phyloP scores from a whole-genome alignment of 345 rosid genomes.

The Populus simonii region DNA sequence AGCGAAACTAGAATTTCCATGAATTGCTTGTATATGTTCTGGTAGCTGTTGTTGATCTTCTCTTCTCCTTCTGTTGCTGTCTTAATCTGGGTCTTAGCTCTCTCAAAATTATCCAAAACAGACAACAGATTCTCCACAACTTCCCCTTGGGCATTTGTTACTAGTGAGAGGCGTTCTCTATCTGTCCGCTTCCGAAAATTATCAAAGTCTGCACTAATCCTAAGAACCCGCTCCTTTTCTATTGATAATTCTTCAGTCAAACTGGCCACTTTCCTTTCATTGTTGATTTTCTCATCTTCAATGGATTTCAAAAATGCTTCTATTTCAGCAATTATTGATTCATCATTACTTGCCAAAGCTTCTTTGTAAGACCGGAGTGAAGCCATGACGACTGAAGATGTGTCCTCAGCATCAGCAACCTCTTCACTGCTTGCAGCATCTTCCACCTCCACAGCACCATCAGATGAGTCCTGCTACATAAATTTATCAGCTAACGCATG shows the following conservation, averaged over 20 bases:
- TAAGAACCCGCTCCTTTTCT: conserved; percentile 73
- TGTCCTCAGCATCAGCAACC: conserved; percentile 43
- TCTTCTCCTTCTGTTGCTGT: conserved; percentile 85
- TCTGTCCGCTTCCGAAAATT: conserved; percentile 95
- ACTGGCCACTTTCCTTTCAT: conserved; percentile 51
- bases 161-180: conserved; percentile 74
- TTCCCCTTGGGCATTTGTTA: conserved; percentile 89
- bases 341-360: conserved; percentile 64
- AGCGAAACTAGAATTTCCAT: conserved; percentile 68
- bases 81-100: conserved; percentile 88
- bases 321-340: conserved; percentile 55
- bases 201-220: conserved; percentile 93
- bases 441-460: conserved; percentile 46
- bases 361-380: conserved; percentile 61
- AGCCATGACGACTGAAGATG: conserved; percentile 41
- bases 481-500: conserved; percentile 15
- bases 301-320: conserved; percentile 63
- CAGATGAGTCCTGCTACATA: conserved; percentile 56
- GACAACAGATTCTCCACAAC: conserved; percentile 74
- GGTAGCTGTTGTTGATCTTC: conserved; percentile 82
- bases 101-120: conserved; percentile 90
- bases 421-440: conserved; percentile 29
- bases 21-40: conserved; percentile 90
- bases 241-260: conserved; percentile 58
- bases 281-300: conserved; percentile 59